phyloP scores from a whole-genome alignment of 768 basidiomycete species.

The Sarcodon aspratus region DNA sequence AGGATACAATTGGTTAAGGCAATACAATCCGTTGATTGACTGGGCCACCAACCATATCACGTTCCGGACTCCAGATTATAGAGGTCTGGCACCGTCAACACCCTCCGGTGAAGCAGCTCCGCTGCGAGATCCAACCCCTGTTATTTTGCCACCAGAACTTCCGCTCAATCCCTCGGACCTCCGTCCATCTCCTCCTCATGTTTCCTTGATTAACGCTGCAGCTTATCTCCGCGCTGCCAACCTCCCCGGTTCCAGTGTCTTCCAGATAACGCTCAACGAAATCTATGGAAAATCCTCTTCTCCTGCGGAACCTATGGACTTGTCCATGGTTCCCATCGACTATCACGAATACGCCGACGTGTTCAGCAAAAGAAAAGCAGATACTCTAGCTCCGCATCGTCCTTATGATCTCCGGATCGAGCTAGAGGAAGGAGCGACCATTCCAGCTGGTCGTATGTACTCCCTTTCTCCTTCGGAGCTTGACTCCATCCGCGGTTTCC shows the following conservation, averaged over 20 bases:
- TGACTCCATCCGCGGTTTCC: constrained; percentile 20
- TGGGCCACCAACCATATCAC: background rate
- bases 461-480: constrained; percentile 20
- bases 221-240: background rate
- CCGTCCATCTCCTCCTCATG: background rate
- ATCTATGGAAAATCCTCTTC: background rate
- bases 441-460: constrained; percentile 22
- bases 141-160: background rate
- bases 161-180: background rate
- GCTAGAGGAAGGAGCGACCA: constrained; percentile 15
- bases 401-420: constrained; percentile 25
- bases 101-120: too few species aligned
- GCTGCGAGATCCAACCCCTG: background rate
- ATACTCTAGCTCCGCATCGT: constrained; percentile 21
- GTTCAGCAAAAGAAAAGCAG: constrained; percentile 11
- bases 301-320: background rate
- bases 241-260: background rate
- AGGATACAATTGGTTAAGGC: constrained; percentile 7
- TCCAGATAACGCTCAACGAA: background rate
- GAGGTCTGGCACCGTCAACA: too few species aligned
- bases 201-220: constrained; percentile 4
- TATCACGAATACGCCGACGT: constrained; percentile 10
- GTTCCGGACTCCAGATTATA: background rate
- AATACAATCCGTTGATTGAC: constrained; percentile 14
- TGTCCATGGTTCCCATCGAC: constrained; percentile 3